These are phyloP conservation scores for Epichloe gansuensis DNA, from an alignment of 2,329 filamentous ascomycete species.

Conservation along the genomic window DNA sequence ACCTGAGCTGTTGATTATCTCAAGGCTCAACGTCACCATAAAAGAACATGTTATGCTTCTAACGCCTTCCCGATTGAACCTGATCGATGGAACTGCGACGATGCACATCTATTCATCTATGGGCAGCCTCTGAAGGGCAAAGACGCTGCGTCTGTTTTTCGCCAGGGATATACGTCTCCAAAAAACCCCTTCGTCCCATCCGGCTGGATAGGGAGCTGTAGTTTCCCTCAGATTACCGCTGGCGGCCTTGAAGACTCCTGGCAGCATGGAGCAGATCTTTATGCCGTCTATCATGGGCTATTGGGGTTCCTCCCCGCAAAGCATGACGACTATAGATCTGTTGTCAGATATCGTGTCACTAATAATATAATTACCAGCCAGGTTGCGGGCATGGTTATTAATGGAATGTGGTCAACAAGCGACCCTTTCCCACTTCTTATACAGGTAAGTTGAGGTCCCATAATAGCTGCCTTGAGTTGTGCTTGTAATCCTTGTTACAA, in stretches of 20 bases:
- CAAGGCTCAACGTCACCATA: constrained; percentile 70
- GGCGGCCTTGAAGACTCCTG: constrained; percentile 61
- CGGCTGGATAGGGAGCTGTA: constrained; percentile 62
- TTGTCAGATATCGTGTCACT: constrained; percentile 57
- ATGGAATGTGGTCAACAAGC: constrained; percentile 49
- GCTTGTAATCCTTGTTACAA: not conserved
- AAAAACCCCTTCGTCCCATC: constrained; percentile 53
- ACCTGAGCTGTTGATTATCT: too few species aligned
- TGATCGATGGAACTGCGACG: constrained; percentile 60
- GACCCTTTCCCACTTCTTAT: constrained; percentile 33
- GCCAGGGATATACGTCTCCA: constrained; percentile 47
- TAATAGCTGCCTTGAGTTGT: not conserved
- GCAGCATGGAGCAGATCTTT: constrained; percentile 65
- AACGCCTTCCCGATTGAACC: constrained; percentile 66
- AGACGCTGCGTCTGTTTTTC: constrained; percentile 44
- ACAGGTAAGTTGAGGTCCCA: constrained; percentile 18
- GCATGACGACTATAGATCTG: constrained; percentile 26
- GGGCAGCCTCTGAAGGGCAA: constrained; percentile 43
- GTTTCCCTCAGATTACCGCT: constrained; percentile 69
- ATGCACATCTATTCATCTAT: constrained; percentile 58
- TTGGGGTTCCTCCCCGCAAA: constrained; percentile 51
- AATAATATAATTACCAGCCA: constrained; percentile 75
- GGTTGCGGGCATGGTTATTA: constrained; percentile 61
- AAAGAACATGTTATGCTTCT: constrained; percentile 65
- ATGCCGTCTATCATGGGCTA: constrained; percentile 59